Base-by-base conservation (phyloP, 139 green algal species). In the Astrephomene gubernaculifera region DNA sequence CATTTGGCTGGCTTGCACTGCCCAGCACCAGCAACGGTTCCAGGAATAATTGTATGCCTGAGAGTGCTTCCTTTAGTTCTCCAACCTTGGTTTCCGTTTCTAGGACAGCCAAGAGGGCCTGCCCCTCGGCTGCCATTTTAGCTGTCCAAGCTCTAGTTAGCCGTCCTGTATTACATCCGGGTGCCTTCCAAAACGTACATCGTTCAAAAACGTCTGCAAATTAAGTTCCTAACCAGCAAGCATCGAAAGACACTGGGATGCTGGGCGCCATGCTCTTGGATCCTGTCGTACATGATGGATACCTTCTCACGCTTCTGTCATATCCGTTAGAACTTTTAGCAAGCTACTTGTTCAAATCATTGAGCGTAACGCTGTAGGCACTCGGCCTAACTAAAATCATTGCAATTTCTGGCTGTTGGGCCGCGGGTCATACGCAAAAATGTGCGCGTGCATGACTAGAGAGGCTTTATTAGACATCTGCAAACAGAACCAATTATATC, bases 401-500 rank as follows among this genome's bases (percentile, higher is more conserved):
- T 57, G 17, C 49, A 57, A 57, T 57, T 17, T 17, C 17, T 57
- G 17, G 49, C 49, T 57, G 14, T 12, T 25, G 22, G 57, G 68
- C 68, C 68, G 68, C 68, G 68, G 68, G 17, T 2, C 68, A 53
- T 22, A 33, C 49, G 17, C 49, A 57, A 57, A 14, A 14, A 90
- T 85, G 86, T 57, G 68, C 24, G 70, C 60, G 45, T 33, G 24
- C n/a, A 97, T 98, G 95, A 94, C 91, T 8, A 86, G 79, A 2
- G 35, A 65, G 1, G 85, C 81, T 0, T 80, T 98, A 64, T 60
- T 83, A 33, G 81, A 90, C 4, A 84, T 97, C 0, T 98, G 95
- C 87, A 95, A 94, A 75, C 72, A 97, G 53, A 87, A 96, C 52
- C 87, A 93, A 22, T 79, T 96, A 22, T 99, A 97, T 68, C 65